These are phyloP conservation scores for Teunomyces panamensis DNA, from an alignment of 805 yeast genomes.

Conservation along the genomic window DNA sequence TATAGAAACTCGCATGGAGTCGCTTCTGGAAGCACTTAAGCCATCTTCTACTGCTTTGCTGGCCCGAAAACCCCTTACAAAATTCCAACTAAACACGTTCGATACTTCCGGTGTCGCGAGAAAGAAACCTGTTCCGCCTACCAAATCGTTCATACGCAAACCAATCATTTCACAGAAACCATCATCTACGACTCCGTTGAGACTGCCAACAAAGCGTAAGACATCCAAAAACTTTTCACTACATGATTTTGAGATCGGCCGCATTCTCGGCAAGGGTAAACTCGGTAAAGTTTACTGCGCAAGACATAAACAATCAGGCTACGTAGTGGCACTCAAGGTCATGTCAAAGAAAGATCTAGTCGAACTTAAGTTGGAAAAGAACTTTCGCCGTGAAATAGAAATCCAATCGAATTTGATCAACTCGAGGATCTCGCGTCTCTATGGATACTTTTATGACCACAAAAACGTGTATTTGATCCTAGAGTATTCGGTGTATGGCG, in stretches of 20 bases:
- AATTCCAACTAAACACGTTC: slow-evolving; percentile 12
- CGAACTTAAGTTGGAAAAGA: slow-evolving; percentile 74
- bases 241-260: slow-evolving; percentile 81
- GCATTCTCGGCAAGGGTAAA: slow-evolving; percentile 87
- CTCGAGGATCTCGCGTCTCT: slow-evolving; percentile 74
- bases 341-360: slow-evolving; percentile 82
- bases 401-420: slow-evolving; percentile 81
- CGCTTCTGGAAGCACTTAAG: slow-evolving; percentile 10
- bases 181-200: neutral
- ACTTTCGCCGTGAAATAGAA: slow-evolving; percentile 87
- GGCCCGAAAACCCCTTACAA: slow-evolving; percentile 14
- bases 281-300: slow-evolving; percentile 93
- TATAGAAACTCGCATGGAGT: slow-evolving; percentile 20
- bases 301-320: slow-evolving; percentile 68
- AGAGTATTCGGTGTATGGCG: slow-evolving; percentile 86
- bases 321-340: slow-evolving; percentile 84
- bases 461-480: slow-evolving; percentile 77
- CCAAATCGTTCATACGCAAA: neutral
- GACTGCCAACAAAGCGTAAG: slow-evolving; percentile 3
- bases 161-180: neutral
- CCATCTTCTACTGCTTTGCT: neutral
- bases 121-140: neutral
- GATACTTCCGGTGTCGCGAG: slow-evolving; percentile 4
- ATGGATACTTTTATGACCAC: slow-evolving; percentile 81
- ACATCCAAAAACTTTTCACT: slow-evolving; percentile 23